Conservation (phyloP, 768 basidiomycete genomes). For the Boletales sp. region DNA sequence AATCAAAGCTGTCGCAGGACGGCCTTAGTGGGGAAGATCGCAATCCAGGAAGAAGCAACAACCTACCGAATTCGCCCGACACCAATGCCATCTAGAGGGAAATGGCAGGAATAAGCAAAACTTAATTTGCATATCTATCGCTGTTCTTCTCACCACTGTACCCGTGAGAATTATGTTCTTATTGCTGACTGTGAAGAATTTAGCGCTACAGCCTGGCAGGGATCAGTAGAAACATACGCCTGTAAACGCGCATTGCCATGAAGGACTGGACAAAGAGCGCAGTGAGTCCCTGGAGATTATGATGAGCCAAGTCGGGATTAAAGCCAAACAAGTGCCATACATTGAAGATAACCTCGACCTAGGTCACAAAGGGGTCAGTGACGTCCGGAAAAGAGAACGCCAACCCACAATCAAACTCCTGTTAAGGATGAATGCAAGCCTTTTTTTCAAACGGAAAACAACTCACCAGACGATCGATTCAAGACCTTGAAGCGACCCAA, state of each 20-base stretch:
- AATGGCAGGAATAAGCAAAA: neutral
- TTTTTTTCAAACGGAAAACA: neutral
- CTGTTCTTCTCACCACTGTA: conserved; percentile 26
- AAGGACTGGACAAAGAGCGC: conserved; percentile 59
- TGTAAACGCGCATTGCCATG: conserved; percentile 51
- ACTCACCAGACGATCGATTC: conserved; percentile 43
- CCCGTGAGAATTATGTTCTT: conserved; percentile 40
- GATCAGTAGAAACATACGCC: conserved; percentile 30
- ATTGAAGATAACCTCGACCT: conserved; percentile 56
- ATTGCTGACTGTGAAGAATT: conserved; percentile 44
- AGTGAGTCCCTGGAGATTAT: conserved; percentile 36
- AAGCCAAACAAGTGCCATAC: conserved; percentile 16
- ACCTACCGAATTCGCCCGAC: conserved; percentile 40
- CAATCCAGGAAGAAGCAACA: neutral
- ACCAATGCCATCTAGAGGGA: conserved; percentile 29
- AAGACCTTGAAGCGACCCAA: conserved; percentile 28
- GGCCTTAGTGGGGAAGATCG: conserved; percentile 5
- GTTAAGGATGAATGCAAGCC: neutral
- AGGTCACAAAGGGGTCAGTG: conserved; percentile 1
- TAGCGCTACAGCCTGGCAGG: neutral
- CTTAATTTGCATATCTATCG: neutral
- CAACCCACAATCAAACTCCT: conserved; percentile 27
- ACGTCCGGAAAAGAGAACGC: neutral
- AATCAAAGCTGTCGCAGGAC: conserved; percentile 25
- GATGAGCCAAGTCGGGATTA: neutral